These are phyloP conservation scores for Alloteropsis semialata DNA, from an alignment of 176 grass and related monocot genomes.

Conservation along the genomic window DNA sequence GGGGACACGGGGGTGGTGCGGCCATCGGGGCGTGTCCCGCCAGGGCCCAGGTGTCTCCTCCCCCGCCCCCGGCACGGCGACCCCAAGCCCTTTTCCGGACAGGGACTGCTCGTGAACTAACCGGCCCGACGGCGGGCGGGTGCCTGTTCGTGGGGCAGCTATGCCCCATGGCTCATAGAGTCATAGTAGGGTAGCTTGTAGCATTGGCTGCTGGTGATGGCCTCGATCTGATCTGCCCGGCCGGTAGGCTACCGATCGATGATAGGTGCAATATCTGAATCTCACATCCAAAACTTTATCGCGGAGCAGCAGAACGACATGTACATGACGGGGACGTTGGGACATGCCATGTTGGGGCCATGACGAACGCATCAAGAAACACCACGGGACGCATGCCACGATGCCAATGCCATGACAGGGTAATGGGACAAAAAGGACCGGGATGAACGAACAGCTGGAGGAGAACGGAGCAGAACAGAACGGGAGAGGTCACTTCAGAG, in stretches of 20 bases:
- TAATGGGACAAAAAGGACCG: neutral
- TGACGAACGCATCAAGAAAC: neutral
- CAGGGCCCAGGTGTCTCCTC: no score
- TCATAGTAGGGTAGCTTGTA: neutral
- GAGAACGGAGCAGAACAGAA: no score
- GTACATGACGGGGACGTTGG: neutral
- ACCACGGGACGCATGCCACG: neutral
- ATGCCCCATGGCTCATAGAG: neutral
- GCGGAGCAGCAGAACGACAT: neutral
- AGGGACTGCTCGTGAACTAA: constrained; percentile 6
- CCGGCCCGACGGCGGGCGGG: neutral
- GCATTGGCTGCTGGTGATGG: neutral
- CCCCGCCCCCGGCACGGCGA: constrained; percentile 4
- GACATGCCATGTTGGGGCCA: neutral
- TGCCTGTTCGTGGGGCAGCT: neutral
- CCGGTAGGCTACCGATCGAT: neutral
- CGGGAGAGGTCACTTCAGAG: neutral
- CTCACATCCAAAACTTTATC: neutral
- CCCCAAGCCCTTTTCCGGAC: neutral
- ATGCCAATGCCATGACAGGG: neutral
- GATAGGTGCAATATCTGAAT: constrained; percentile 19
- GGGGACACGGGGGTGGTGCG: neutral
- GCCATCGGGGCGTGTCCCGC: neutral
- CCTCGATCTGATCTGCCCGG: neutral
- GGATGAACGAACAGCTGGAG: neutral